Evolutionary conservation across 2,329 filamentous ascomycete species (phyloP), one percentile per base, ranked within the genome.

Genomic region (Aspergillus ochraceus): DNA sequence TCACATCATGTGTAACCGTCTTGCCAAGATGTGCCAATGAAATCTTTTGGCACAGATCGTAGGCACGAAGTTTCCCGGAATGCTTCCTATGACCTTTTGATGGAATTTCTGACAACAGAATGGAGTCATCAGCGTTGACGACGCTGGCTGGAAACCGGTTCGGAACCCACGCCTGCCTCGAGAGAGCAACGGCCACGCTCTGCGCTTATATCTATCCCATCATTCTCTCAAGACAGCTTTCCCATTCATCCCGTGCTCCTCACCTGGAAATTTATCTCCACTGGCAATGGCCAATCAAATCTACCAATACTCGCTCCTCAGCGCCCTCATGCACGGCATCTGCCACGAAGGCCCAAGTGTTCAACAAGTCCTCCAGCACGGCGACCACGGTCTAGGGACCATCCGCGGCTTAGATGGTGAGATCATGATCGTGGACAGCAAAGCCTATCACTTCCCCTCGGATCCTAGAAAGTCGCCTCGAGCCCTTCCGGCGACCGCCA

Each of bases 331-430:
- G 78, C 74, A 75, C 54, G 79, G 77, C 17, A 71, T 80, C 32
- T 71, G 71, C 60, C 69, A 76, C 46, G 69, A 68, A 6, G 77
- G 78, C n/a, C 76, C 78, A 49, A 59, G 72, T 4, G 71, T 73
- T 9, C 64, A 69, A 11, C 66, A 77, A 49, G 68, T 80, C 57
- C 64, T 72, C 17, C 46, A 55, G 8, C 75, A 77, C 61, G 79
- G 79, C 53, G 77, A 77, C 61, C 76, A 79, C 66, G 78, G 79
- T 19, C 69, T 81, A 3, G 79, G 79, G 45, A 80, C 79, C 5
- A 77, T 80, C 61, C 67, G 71, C 1, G 67, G 68, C 36, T 78
- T 81, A 69, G 70, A 80, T 61, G 79, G 79, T 54, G 79, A 80
- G 60, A 68, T 80, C 12, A 58, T 80, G n/a, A 70, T 79, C 42